These are phyloP conservation scores for Hippophae gyantsensis DNA, from an alignment of 306 rosid genomes.

Conservation along the genomic window DNA sequence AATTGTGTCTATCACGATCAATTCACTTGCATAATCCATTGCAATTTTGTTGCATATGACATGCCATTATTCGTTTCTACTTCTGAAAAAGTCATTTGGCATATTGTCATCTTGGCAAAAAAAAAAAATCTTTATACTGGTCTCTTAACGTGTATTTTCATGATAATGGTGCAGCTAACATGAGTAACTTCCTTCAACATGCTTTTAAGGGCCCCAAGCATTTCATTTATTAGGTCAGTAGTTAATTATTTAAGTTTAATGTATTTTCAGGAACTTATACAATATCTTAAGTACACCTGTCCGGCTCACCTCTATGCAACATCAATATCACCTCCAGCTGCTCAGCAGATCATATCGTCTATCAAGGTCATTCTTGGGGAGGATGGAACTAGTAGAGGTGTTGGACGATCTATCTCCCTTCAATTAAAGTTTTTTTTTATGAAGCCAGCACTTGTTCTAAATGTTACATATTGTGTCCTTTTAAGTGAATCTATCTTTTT, in stretches of 20 bases:
- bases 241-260: not conserved
- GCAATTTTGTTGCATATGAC: too few species aligned
- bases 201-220: not conserved
- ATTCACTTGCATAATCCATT: too few species aligned
- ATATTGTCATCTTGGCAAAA: too few species aligned
- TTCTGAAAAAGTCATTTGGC: too few species aligned
- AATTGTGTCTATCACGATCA: too few species aligned
- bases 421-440: not conserved
- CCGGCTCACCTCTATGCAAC: constrained; percentile 95
- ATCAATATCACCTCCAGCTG: constrained; percentile 90
- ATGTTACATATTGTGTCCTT: not conserved
- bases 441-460: not conserved
- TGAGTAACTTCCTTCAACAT: not conserved
- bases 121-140: too few species aligned
- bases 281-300: constrained; percentile 61
- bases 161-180: too few species aligned
- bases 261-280: constrained; percentile 58
- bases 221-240: not conserved
- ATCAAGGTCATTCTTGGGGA: constrained; percentile 76
- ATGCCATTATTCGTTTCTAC: too few species aligned
- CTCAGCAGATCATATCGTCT: constrained; percentile 78
- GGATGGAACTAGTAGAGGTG: constrained; percentile 92
- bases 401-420: not conserved
- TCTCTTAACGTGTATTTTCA: too few species aligned
- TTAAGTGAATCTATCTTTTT: constrained; percentile 14